Percentiles rank a stretch among this genome's conserved stretches.
Conservation (phyloP, 208 protist species). For the Acanthamoeba royreba region DNA sequence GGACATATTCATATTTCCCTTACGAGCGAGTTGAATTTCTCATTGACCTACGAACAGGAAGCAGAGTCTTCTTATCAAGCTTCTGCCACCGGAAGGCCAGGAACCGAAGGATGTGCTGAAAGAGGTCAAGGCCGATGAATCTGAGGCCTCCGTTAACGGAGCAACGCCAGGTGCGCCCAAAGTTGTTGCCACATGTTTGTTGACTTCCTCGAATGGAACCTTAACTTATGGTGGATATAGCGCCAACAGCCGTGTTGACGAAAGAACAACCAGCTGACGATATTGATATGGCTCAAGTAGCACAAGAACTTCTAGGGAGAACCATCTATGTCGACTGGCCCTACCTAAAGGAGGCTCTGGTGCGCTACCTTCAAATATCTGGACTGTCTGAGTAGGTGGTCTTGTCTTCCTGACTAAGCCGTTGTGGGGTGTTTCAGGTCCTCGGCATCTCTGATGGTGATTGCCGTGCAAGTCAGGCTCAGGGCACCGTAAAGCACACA, state of each 20-base stretch:
- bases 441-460: constrained; percentile 18
- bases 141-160: neutral
- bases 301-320: neutral
- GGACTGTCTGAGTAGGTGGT: neutral
- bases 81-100: neutral
- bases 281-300: neutral
- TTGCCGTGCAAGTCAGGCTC: neutral
- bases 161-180: too few species aligned
- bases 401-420: neutral
- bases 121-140: neutral
- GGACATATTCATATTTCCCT: too few species aligned
- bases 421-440: neutral
- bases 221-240: neutral
- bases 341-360: constrained; percentile 10
- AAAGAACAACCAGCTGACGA: neutral
- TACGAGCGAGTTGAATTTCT: too few species aligned
- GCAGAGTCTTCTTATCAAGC: neutral
- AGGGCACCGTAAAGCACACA: neutral
- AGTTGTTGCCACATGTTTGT: neutral
- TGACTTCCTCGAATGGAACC: neutral
- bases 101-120: neutral
- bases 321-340: constrained; percentile 29
- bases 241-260: neutral
- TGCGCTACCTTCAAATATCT: neutral
- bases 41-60: too few species aligned